Evolutionary conservation across 352 stramenopile species (phyloP).

Genomic region (Phytophthora fragariaefolia): DNA sequence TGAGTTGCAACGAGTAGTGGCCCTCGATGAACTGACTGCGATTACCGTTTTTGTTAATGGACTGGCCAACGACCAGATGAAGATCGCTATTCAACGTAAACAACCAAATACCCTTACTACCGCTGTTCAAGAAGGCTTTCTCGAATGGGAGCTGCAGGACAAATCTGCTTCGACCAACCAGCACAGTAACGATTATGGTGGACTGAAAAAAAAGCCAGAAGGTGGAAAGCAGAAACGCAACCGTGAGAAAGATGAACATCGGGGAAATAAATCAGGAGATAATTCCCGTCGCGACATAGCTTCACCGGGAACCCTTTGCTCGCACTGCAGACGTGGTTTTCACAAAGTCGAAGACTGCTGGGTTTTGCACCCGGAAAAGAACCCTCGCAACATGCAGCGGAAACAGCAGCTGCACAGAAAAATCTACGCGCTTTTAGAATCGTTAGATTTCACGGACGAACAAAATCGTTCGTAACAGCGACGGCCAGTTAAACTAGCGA

Average conservation of each 20-base stretch:
- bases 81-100: slow-evolving; percentile 18
- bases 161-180: slow-evolving; percentile 4
- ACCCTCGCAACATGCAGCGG: background rate
- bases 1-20: slow-evolving; percentile 10
- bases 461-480: background rate
- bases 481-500: slow-evolving; percentile 22
- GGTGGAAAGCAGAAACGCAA: slow-evolving; percentile 1
- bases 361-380: slow-evolving; percentile 10
- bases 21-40: background rate
- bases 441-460: background rate
- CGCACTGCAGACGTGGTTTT: slow-evolving; percentile 3
- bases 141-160: slow-evolving; percentile 12
- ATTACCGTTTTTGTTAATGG: slow-evolving; percentile 11
- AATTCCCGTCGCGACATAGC: background rate
- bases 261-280: background rate
- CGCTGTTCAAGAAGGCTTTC: slow-evolving; percentile 14
- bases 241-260: background rate
- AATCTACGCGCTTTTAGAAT: slow-evolving; percentile 21
- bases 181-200: background rate
- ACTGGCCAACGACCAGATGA: background rate
- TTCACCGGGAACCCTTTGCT: background rate
- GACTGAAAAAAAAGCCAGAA: background rate
- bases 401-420: slow-evolving; percentile 17
- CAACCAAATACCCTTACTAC: slow-evolving; percentile 3
- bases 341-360: slow-evolving; percentile 13